A percentile compares a stretch with the other conserved stretches of the same genome.
These are phyloP conservation scores for Phyllostachys edulis DNA, from an alignment of 176 grass and related monocot species.

Conservation along the genomic window DNA sequence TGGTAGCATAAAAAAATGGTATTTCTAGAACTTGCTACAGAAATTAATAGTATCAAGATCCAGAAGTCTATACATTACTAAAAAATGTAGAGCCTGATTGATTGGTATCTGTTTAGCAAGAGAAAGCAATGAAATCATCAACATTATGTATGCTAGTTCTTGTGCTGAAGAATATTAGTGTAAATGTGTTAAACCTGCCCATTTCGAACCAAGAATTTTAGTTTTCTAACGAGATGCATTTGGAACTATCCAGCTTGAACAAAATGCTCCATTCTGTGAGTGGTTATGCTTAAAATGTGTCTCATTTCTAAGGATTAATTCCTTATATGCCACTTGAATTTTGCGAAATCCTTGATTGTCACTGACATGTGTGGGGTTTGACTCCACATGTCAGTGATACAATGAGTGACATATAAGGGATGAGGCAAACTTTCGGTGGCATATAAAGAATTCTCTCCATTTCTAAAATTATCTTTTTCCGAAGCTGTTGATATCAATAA, in stretches of 20 bases:
- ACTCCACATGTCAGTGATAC: too few relatives aligned
- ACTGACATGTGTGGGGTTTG: too few relatives aligned
- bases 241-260: neutral
- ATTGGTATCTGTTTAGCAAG: neutral
- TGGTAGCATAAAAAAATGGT: neutral
- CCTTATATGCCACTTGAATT: too few relatives aligned
- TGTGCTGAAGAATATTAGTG: neutral
- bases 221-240: neutral
- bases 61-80: neutral
- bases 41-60: neutral
- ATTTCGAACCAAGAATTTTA: neutral
- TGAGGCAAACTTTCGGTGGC: too few relatives aligned
- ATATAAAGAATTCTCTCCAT: neutral
- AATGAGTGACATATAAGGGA: too few relatives aligned
- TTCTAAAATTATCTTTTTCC: neutral
- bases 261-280: neutral
- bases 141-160: neutral
- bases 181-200: neutral
- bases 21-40: neutral
- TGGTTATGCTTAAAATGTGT: neutral
- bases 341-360: too few relatives aligned
- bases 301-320: too few relatives aligned
- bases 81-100: neutral
- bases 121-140: neutral
- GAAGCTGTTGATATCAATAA: neutral